Evolutionary conservation across 2,329 filamentous ascomycete genomes (phyloP).

Genomic region (Neofusicoccum umdonicola): DNA sequence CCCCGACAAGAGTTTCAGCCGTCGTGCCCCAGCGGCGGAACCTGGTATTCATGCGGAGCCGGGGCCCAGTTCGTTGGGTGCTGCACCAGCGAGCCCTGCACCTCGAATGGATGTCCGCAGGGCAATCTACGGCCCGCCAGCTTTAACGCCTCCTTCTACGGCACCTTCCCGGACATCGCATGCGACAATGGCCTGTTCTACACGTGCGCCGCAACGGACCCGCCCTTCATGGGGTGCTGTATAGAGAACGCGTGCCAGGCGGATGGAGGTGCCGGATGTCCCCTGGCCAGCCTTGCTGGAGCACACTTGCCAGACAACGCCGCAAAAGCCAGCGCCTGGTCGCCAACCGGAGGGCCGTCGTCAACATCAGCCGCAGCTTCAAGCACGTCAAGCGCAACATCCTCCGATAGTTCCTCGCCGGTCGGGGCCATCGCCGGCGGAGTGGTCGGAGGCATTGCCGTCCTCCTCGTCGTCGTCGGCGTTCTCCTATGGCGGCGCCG

Average conservation of each 20-base stretch:
- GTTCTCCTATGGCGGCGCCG: conserved; percentile 9
- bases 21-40: conserved; percentile 33
- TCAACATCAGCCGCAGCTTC: conserved; percentile 10
- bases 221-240: conserved; percentile 42
- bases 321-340: conserved; percentile 24
- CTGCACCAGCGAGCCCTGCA: conserved; percentile 38
- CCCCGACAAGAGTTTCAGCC: conserved; percentile 27
- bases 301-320: conserved; percentile 26
- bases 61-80: conserved; percentile 41
- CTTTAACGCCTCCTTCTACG: conserved; percentile 34
- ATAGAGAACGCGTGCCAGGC: conserved; percentile 33
- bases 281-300: conserved; percentile 26
- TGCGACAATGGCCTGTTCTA: conserved; percentile 35
- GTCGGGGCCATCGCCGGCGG: conserved; percentile 29
- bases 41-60: conserved; percentile 36
- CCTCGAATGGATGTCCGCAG: conserved; percentile 33
- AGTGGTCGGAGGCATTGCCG: conserved; percentile 27
- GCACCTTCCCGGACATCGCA: conserved; percentile 31
- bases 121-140: conserved; percentile 32
- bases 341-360: conserved; percentile 3
- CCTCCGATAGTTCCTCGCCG: conserved; percentile 2
- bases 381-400: background rate
- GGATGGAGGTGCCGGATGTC: conserved; percentile 25
- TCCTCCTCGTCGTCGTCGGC: conserved; percentile 26
- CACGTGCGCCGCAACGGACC: conserved; percentile 30